phyloP scores from a whole-genome alignment of 208 protist genomes.

The Cochliopodium minus region DNA sequence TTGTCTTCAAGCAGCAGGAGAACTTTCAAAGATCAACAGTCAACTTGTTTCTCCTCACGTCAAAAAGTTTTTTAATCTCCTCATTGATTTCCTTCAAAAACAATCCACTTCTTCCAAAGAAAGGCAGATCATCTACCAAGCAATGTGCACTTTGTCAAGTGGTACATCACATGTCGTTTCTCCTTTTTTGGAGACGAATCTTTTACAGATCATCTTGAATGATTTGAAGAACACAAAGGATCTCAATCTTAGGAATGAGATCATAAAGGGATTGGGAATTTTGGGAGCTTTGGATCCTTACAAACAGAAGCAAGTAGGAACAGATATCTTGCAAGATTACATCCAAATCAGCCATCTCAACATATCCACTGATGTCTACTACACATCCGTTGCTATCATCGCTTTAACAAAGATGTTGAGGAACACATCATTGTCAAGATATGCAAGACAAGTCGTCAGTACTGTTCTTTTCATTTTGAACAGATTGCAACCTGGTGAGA shows the following conservation, averaged over 20 bases:
- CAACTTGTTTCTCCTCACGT: constrained; percentile 31
- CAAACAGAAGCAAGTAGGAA: not conserved
- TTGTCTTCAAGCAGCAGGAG: no score
- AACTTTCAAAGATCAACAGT: constrained; percentile 32
- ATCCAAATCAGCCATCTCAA: not conserved
- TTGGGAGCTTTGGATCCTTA: constrained; percentile 64
- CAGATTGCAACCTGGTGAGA: constrained; percentile 24
- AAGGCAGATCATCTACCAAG: constrained; percentile 39
- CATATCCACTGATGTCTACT: constrained; percentile 44
- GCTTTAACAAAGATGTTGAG: constrained; percentile 56
- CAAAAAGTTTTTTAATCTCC: constrained; percentile 49
- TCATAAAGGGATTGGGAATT: constrained; percentile 62
- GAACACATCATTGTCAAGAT: constrained; percentile 38
- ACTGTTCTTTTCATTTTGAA: constrained; percentile 58
- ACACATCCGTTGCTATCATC: constrained; percentile 46
- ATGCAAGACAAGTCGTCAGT: constrained; percentile 46
- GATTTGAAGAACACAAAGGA: constrained; percentile 38
- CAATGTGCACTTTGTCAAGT: constrained; percentile 37
- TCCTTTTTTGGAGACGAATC: constrained; percentile 37
- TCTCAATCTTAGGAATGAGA: constrained; percentile 38
- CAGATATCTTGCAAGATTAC: not conserved
- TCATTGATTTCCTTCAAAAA: constrained; percentile 56
- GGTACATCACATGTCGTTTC: constrained; percentile 40
- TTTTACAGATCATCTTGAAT: constrained; percentile 45
- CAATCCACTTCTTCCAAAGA: constrained; percentile 35